phyloP scores from a whole-genome alignment of 2,329 filamentous ascomycete species.

The Pestalotiopsis sp. region DNA sequence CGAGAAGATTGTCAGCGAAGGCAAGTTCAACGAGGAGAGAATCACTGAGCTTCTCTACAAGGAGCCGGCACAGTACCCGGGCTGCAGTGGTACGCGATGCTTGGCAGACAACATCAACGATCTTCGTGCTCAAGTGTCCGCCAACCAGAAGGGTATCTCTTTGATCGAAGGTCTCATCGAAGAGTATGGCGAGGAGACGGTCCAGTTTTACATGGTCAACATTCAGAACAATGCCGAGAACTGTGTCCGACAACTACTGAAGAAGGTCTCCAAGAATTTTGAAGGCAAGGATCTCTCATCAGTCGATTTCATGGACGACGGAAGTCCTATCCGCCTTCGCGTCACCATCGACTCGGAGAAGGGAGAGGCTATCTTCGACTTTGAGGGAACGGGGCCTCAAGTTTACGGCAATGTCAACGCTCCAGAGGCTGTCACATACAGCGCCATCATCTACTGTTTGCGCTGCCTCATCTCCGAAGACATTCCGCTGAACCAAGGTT shows the following conservation, averaged over 20 bases:
- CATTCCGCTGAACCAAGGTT: conserved; percentile 79
- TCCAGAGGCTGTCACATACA: conserved; percentile 76
- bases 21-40: conserved; percentile 72
- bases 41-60: conserved; percentile 70
- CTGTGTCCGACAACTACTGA: conserved; percentile 70
- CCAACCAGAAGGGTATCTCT: conserved; percentile 78
- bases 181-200: conserved; percentile 73
- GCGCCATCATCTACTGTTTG: conserved; percentile 78
- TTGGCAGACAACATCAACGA: conserved; percentile 78
- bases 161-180: conserved; percentile 71
- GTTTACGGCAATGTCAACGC: conserved; percentile 77
- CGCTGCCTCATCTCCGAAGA: conserved; percentile 75
- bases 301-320: conserved; percentile 79
- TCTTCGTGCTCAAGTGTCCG: conserved; percentile 78
- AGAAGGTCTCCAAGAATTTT: conserved; percentile 67
- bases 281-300: conserved; percentile 69
- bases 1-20: conserved; percentile 72
- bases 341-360: conserved; percentile 72
- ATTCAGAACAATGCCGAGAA: conserved; percentile 77
- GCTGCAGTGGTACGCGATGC: conserved; percentile 74
- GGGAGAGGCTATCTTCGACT: conserved; percentile 76
- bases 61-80: conserved; percentile 71
- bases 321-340: conserved; percentile 70
- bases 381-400: conserved; percentile 73
- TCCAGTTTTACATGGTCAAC: conserved; percentile 77